Percentiles rank a stretch among this genome's conserved stretches.
phyloP scores from a whole-genome alignment of 2,329 filamentous ascomycete species.

The Cadophora luteo-olivacea region DNA sequence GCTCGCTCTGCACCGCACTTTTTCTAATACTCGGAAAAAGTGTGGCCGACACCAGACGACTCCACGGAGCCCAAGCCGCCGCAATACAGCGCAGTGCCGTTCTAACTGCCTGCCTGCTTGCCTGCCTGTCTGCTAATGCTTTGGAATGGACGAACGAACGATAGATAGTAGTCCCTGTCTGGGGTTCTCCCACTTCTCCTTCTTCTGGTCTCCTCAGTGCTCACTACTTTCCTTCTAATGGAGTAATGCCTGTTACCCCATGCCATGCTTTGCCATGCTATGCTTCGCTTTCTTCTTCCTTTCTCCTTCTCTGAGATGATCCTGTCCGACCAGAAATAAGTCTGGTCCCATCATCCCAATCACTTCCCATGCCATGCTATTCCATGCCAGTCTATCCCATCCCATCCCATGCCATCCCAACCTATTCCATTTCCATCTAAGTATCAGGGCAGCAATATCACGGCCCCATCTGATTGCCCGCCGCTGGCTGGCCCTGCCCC shows the following conservation, averaged over 20 bases:
- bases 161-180: not conserved
- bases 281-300: constrained; percentile 11
- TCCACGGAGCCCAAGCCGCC: constrained; percentile 29
- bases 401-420: not conserved
- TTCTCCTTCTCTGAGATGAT: not conserved
- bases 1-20: not conserved
- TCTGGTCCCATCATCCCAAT: not conserved
- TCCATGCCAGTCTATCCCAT: not conserved
- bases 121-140: not conserved
- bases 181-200: not conserved
- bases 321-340: not conserved
- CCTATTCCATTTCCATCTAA: not conserved
- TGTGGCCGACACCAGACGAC: constrained; percentile 8
- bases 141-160: not conserved
- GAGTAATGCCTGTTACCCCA: not conserved
- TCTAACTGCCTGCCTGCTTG: not conserved
- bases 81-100: constrained; percentile 6
- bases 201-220: not conserved
- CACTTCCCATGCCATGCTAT: not conserved
- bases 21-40: constrained; percentile 10
- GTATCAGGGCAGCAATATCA: constrained; percentile 5
- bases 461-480: constrained; percentile 8
- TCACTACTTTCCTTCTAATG: not conserved
- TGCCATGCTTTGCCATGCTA: constrained; percentile 10
- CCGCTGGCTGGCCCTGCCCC: not conserved